Evolutionary conservation across 345 rosid species (phyloP), one percentile per base, ranked within the genome.

Genomic region (Rhodamnia rubescens): DNA sequence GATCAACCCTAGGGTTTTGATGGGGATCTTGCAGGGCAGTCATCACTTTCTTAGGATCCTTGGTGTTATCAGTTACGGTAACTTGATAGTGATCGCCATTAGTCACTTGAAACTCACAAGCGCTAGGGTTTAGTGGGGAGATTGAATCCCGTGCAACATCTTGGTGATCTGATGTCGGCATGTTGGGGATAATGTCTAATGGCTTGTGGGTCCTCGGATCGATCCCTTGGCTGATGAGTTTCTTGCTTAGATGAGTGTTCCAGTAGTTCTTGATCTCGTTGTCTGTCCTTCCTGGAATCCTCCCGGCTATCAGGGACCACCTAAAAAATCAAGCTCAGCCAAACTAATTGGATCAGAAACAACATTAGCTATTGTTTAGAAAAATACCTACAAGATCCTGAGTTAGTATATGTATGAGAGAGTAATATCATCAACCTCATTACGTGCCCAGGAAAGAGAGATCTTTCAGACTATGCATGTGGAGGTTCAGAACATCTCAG

Each of bases 301-400:
- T 94, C 74, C 98, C 98, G 14, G 96, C 98, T 58, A 95, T 95
- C 89, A 95, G n/a, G n/a, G 98, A 90, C 98, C 98, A 94, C 90
- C 98, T 93, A 44, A 29, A 84, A 49, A 84, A 61, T 21, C 74
- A 84, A 53, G 44, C 14, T 53, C 59, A 53, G 16, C 44, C 84
- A 52, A 40, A 82, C 7, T 8, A 69, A 69, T 69, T 36, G 26
- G 80, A 69, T 69, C 47, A 32, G 40, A 29, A 64, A 64, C 11
- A 29, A 29, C 20, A 16, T 29, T 8, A 29, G 22, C 16, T 18
- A 36, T 69, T 69, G 40, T 69, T 69, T 69, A 69, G 80, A 69
- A 47, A 69, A 47, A 69, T 69, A 10, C 13, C 80, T 18, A 69
- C 24, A 69, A 69, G 80, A 69, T 21, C 80, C 18, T 18, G 24